Base-by-base conservation (phyloP, 73 alveolate species). In the Breviolum minutum region DNA sequence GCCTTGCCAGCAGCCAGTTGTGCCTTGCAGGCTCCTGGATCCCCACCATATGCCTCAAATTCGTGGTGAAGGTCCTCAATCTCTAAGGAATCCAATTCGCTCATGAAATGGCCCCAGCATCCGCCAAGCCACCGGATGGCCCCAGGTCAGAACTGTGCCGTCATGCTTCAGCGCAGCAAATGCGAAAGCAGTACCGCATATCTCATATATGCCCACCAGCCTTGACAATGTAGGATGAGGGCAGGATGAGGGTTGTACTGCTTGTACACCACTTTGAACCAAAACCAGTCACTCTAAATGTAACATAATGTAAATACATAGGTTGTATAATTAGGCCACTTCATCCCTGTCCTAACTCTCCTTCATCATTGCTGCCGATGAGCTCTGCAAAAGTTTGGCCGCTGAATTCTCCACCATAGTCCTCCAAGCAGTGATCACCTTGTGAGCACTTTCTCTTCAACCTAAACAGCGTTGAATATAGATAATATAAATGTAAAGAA, bases 121-220 rank as follows among this genome's bases (percentile, higher is more conserved):
- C 8, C 40, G 97, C 89, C 88, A 71, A 73, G 97, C 79, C 32
- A 27, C 97, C 17, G 98, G 98, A 66, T 76, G 86, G 29, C 98
- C 98, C 98, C 98, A 92, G 90, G 98, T 74, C 81, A 92, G 80
- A n/a, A 92, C 98, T 7, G 82, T 60, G 66, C 98, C 98, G 22
- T 92, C 98, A 63, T 92, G 98, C 9, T 81, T 80, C 40, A 92
- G 60, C 20, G 98, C 98, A 7, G 98, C 98, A 66, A 92, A 92
- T 48, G 98, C 98, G 16, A 74, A 81, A 48, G 91, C 54, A 5
- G 98, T 92, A n/a, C 98, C 98, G 48, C 98, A 92, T 32, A 92
- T 62, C n/a, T 92, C 81, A 27, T 61, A 74, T 79, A 92, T 29
- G n/a, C 98, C 98, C 63, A 73, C 91, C 90, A 92, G 90, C 87